Evolutionary conservation across 352 stramenopile genomes (phyloP).

Genomic region (Globisporangium spinosum): DNA sequence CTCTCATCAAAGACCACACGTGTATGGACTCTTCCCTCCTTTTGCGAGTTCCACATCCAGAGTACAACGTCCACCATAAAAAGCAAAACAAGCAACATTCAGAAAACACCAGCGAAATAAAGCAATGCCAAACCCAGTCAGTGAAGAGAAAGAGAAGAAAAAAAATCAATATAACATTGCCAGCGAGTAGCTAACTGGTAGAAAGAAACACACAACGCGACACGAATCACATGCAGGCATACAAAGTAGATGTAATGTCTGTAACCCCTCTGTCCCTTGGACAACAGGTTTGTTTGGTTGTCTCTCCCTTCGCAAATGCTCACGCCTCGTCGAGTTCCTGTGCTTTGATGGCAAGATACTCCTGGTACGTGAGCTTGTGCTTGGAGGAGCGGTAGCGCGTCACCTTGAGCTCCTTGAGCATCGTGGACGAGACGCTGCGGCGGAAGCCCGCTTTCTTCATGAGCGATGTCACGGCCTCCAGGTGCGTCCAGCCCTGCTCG

Average conservation of each 20-base stretch:
- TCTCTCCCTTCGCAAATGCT: conserved; percentile 2
- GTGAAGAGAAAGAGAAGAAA: conserved; percentile 5
- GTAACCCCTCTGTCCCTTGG: background rate
- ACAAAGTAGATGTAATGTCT: background rate
- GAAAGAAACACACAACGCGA: background rate
- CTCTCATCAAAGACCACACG: background rate
- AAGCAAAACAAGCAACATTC: background rate
- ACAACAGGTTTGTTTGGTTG: background rate
- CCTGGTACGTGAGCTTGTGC: conserved; percentile 76
- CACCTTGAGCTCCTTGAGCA: conserved; percentile 65
- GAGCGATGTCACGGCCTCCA: conserved; percentile 73
- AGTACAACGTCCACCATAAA: background rate
- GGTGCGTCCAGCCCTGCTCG: conserved; percentile 70
- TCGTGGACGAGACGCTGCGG: conserved; percentile 41
- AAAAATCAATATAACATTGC: conserved; percentile 5
- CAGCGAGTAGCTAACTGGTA: background rate
- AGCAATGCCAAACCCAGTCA: background rate
- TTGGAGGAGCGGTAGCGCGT: conserved; percentile 82
- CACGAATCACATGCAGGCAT: background rate
- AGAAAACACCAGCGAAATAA: background rate
- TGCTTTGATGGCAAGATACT: conserved; percentile 70
- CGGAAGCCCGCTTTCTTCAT: conserved; percentile 78
- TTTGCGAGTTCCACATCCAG: background rate
- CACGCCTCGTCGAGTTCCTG: conserved; percentile 13
- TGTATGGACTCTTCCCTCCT: background rate